phyloP scores from a whole-genome alignment of 805 yeast species.

The Pichia scutulata region DNA sequence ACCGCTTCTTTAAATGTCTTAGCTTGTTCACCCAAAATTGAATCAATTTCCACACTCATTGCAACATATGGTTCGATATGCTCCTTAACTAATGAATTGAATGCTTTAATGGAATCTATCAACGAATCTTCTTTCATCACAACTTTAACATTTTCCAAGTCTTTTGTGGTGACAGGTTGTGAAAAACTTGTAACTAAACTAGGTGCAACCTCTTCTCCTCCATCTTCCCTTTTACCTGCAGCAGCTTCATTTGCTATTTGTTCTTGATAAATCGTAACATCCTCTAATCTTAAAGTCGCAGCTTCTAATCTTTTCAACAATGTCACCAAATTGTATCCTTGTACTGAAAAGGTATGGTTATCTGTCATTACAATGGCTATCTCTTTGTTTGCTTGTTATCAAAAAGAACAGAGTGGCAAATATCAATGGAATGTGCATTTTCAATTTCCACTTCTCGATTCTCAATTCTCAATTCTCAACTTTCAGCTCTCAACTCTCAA shows the following conservation, averaged over 20 bases:
- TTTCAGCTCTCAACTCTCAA: too few species aligned
- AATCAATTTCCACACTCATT: slow-evolving; percentile 45
- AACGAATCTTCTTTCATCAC: slow-evolving; percentile 19
- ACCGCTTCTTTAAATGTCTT: slow-evolving; percentile 44
- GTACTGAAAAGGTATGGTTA: slow-evolving; percentile 40
- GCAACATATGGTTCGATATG: slow-evolving; percentile 54
- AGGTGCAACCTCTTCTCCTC: neutral
- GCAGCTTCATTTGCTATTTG: slow-evolving; percentile 32
- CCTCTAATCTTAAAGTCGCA: slow-evolving; percentile 89
- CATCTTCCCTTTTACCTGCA: too few species aligned
- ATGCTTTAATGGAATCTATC: slow-evolving; percentile 42
- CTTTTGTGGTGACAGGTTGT: neutral
- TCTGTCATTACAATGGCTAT: slow-evolving; percentile 3
- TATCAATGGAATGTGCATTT: too few species aligned
- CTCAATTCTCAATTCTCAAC: too few species aligned
- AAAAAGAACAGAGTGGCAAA: neutral
- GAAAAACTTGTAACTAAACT: too few species aligned
- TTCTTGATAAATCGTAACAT: slow-evolving; percentile 73
- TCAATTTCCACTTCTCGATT: too few species aligned
- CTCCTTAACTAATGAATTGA: slow-evolving; percentile 45
- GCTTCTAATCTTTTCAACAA: slow-evolving; percentile 78
- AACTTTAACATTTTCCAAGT: slow-evolving; percentile 7
- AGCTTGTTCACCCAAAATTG: slow-evolving; percentile 52
- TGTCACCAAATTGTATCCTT: slow-evolving; percentile 83
- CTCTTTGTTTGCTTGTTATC: neutral